Evolutionary conservation across 2,329 filamentous ascomycete species (phyloP).

Genomic region (Lojkania enalia): DNA sequence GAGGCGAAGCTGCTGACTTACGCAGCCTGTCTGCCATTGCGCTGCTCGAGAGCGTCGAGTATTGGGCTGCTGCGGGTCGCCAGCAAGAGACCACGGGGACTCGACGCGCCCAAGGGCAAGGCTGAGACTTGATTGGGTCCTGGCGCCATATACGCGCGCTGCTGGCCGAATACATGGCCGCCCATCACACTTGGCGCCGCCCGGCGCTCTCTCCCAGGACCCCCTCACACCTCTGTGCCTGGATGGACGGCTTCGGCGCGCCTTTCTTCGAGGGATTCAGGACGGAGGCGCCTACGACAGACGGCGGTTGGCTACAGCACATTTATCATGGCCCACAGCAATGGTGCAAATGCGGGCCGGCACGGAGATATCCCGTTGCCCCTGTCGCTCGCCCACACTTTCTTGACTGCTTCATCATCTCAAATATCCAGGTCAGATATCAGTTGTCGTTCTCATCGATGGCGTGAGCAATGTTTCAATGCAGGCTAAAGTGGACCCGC

Average conservation of each 20-base stretch:
- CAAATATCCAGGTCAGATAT: too few species aligned
- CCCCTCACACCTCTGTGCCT: conserved; percentile 2
- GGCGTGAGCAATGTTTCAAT: too few species aligned
- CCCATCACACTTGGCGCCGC: conserved; percentile 40
- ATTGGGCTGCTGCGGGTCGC: conserved; percentile 30
- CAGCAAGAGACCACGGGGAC: conserved; percentile 2
- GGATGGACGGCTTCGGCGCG: conserved; percentile 6
- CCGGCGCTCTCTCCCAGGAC: conserved; percentile 14
- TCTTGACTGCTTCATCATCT: background rate
- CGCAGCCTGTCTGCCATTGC: conserved; percentile 24
- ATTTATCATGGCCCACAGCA: conserved; percentile 1
- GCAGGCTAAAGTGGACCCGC: too few species aligned
- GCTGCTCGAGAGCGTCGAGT: conserved; percentile 12
- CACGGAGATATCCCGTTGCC: conserved; percentile 2
- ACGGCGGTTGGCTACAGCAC: conserved; percentile 7
- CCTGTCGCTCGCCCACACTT: conserved; percentile 4
- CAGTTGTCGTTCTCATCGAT: too few species aligned
- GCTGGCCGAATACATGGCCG: conserved; percentile 30
- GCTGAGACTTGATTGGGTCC: conserved; percentile 8
- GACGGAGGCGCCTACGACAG: conserved; percentile 11
- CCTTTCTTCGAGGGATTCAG: conserved; percentile 2
- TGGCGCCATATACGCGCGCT: conserved; percentile 34
- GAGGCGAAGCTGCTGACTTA: conserved; percentile 29
- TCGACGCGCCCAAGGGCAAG: conserved; percentile 8
- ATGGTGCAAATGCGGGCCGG: conserved; percentile 15